Evolutionary conservation across 306 rosid species (phyloP), one percentile per base, ranked within the genome.

Genomic region (Vigna unguiculata): DNA sequence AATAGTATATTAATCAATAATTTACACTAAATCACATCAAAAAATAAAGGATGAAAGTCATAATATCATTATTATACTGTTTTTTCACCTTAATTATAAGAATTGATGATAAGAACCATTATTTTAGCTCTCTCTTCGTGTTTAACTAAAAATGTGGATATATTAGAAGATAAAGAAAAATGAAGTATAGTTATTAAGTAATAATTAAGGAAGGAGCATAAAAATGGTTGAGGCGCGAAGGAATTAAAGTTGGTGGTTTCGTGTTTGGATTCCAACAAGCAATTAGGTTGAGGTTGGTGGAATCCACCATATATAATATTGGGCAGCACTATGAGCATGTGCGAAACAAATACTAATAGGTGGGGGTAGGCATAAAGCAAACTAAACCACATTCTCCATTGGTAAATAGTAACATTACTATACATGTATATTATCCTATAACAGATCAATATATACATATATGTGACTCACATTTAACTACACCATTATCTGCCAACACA

Each of bases 201-300:
- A 66, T 49, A 48, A 60, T 71, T 48, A 61, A 0, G 57, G 19
- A 49, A 40, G 17, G 28, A 68, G 69, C 74, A 78, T 59, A 51
- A 46, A 65, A 74, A 77, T 71, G 64, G 75, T 78, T 66, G 57
- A 40, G 36, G 51, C 5, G 40, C 64, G 70, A 67, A 36, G 49
- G 79, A 55, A 79, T 47, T 62, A 84, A 86, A 89, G 92, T 81
- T 87, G 77, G 91, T 91, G 97, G 88, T 83, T 88, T 89, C 92
- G 84, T 75, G 66, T 85, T 85, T 72, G 94, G 97, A 91, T 73
- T 88, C 92, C 93, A 91, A 82, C 86, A 47, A 80, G 86, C 68
- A 61, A 75, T 78, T 72, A 70, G 80, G 58, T 62, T 80, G 30
- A 70, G 72, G 46, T 78, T 78, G 92, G 93, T 87, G 94, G 91